Evolutionary conservation across 768 basidiomycete genomes (phyloP), one percentile per base, ranked within the genome.

Genomic region (Tulasnella sp.): DNA sequence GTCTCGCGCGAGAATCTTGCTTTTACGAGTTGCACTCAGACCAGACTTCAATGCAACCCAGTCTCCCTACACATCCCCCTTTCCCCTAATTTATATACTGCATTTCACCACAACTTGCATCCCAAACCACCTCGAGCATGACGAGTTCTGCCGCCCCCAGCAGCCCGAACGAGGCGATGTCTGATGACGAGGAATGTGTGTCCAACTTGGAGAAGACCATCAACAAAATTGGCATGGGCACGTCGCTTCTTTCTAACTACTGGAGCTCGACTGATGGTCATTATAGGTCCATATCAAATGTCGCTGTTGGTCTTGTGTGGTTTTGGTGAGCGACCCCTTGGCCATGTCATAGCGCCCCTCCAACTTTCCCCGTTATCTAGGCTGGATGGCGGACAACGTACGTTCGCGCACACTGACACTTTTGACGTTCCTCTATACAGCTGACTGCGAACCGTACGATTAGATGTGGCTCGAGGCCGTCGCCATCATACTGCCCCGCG

Each of bases 301-400:
- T 79, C 78, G 4, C 68, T 89, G 39, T 65, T 91, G 42, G 86
- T 84, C 15, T 69, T 93, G 9, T 94, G 91, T 72, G 90, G 90
- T 41, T 86, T 89, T 62, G 87, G 89, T 90, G 71, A 67, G 86
- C 72, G n/a, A 19, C 25, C 31, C 31, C 37, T 27, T 35, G 25
- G 35, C 55, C 27, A 27, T 43, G 14, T 9, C 8, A 15, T 29
- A 21, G 42, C 57, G 39, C 14, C 40, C 41, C 36, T 41, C 58
- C 34, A 25, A 23, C 19, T n/a, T 31, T 46, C 36, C 29, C 46
- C 34, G 39, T 23, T 29, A 40, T 25, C 27, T 27, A 87, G 91
- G 90, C 29, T 94, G 91, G 91, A 74, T 89, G 76, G 89, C 90
- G 53, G 90, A 94, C 70, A 93, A 93, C 68, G 89, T 91, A 66